Base-by-base conservation (phyloP, 371 early-diverging fungal species). In the Rhizopus stolonifer region DNA sequence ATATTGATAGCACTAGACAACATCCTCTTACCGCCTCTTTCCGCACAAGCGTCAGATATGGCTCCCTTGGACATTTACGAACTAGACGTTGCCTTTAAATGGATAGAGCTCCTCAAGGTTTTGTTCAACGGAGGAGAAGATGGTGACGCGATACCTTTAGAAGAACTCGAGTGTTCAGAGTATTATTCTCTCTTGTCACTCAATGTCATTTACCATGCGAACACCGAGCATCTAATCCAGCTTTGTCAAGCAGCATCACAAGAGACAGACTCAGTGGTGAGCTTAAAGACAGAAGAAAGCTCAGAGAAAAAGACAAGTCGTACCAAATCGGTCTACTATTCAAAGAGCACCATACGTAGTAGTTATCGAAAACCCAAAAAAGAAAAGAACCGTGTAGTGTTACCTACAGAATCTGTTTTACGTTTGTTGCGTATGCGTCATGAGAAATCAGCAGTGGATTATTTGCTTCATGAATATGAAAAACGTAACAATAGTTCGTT, bases 121-220 rank as follows among this genome's bases (percentile, higher is more conserved):
- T 88, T 90, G 57, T 84, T 93, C 65, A 82, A 90, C 48, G 94
- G 90, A 8, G 93, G 89, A 14, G 87, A 86, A 46, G 85, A 83
- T 40, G 87, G 83, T 6, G 84, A 93, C 48, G 88, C 87, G 3
- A 70, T 91, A 39, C 72, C 89, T 1, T 52, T 75, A 19, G 80
- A 82, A 4, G 64, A 65, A 2, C 77, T 94, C 2, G 90, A 88
- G 56, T 85, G 74, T 25, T 58, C 74, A 1, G 83, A 85, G 65
- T 93, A 90, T 67, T 68, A 70, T 19, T 80, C 81, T 49, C 67
- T 88, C 24, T 43, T 76, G 36, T 69, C 73, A 11, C 72, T 85
- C 23, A 73, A 71, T n/a, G 57, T 66, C 3, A 74, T 78, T 52
- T 88, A 87, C 52, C 73, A 77, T 34, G 53, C 69, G 52, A 61